These are phyloP conservation scores for Phylloporus sp. DNA, from an alignment of 768 basidiomycete genomes.

Conservation along the genomic window DNA sequence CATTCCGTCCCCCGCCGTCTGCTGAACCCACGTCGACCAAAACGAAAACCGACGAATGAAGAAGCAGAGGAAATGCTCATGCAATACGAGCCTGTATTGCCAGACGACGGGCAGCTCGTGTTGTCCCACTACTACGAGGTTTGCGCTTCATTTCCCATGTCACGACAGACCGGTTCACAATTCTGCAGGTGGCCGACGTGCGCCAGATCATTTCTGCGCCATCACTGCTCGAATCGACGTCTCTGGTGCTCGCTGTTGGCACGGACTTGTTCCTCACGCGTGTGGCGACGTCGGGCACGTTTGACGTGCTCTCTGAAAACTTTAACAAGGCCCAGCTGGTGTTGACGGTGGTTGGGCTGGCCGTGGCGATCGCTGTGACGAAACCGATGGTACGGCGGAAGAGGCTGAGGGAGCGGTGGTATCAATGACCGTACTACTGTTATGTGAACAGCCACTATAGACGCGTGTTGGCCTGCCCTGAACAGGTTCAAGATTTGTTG, in stretches of 20 bases:
- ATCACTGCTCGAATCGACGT: slow-evolving; percentile 87
- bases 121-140: slow-evolving; percentile 57
- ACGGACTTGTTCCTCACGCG: slow-evolving; percentile 87
- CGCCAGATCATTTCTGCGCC: slow-evolving; percentile 71
- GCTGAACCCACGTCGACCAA: slow-evolving; percentile 81
- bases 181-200: slow-evolving; percentile 58
- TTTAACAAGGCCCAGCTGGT: slow-evolving; percentile 94
- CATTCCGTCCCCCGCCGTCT: slow-evolving; percentile 66
- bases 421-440: slow-evolving; percentile 26
- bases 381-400: slow-evolving; percentile 78
- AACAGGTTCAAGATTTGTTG: neutral
- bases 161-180: neutral
- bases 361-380: slow-evolving; percentile 69
- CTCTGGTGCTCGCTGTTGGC: slow-evolving; percentile 80
- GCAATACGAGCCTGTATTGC: slow-evolving; percentile 77
- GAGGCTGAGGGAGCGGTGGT: slow-evolving; percentile 67
- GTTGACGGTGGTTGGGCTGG: slow-evolving; percentile 69
- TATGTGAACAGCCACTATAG: slow-evolving; percentile 13
- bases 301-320: slow-evolving; percentile 85
- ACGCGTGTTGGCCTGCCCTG: slow-evolving; percentile 28
- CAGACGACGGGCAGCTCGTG: slow-evolving; percentile 57
- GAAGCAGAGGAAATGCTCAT: slow-evolving; percentile 85
- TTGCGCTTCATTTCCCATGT: neutral
- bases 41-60: slow-evolving; percentile 63
- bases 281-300: slow-evolving; percentile 81